phyloP scores from a whole-genome alignment of 192 early-diverging fungal genomes.

The Podila epicladia region DNA sequence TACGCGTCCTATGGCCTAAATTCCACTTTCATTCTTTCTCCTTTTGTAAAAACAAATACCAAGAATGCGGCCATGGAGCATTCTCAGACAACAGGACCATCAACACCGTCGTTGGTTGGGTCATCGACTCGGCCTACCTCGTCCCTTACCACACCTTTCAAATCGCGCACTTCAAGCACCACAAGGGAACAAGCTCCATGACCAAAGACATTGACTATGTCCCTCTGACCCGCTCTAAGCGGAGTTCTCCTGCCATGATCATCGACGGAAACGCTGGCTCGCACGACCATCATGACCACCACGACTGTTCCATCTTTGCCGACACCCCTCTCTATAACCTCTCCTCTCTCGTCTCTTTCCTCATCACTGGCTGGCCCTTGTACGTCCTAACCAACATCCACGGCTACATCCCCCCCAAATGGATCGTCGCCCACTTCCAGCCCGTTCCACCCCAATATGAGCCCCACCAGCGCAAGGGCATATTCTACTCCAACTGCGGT shows the following conservation, averaged over 20 bases:
- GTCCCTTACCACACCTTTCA: conserved; percentile 95
- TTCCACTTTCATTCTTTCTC: not conserved
- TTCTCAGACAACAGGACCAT: conserved; percentile 83
- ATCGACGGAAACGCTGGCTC: conserved; percentile 40
- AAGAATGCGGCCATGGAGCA: conserved; percentile 91
- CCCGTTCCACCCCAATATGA: conserved; percentile 83
- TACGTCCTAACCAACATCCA: no score
- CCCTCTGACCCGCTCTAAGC: conserved; percentile 72
- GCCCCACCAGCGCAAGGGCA: conserved; percentile 69
- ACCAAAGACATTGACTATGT: conserved; percentile 94
- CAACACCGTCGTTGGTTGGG: conserved; percentile 88
- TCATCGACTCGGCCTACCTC: conserved; percentile 89
- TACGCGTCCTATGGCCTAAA: no score
- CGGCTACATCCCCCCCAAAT: no score
- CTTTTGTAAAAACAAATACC: not conserved
- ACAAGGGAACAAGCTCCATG: conserved; percentile 91
- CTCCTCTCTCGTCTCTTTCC: conserved; percentile 66
- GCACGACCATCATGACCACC: conserved; percentile 39
- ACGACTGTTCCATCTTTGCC: conserved; percentile 61
- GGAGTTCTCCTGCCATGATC: conserved; percentile 57
- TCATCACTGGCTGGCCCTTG: conserved; percentile 89
- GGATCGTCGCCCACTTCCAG: conserved; percentile 84
- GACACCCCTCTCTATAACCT: conserved; percentile 78
- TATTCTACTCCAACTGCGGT: conserved; percentile 83
- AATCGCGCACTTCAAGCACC: conserved; percentile 90